Conservation (phyloP, 768 basidiomycete genomes). For the Baorangia bicolor region DNA sequence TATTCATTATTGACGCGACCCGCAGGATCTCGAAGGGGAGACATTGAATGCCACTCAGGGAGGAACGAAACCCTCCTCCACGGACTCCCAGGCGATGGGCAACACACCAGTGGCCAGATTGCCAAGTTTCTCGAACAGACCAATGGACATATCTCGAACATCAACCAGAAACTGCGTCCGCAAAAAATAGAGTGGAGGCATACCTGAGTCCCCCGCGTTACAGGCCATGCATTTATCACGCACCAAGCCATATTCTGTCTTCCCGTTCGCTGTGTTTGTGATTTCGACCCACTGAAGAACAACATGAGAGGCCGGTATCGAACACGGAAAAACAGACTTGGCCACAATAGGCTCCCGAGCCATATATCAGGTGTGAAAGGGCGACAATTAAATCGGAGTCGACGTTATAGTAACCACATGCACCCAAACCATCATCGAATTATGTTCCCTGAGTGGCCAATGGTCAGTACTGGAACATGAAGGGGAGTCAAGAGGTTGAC, state of each 20-base stretch:
- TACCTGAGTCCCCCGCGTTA: slow-evolving; percentile 51
- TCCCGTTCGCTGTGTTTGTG: slow-evolving; percentile 52
- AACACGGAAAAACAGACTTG: slow-evolving; percentile 40
- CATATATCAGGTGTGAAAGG: slow-evolving; percentile 52
- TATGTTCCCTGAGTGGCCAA: slow-evolving; percentile 53
- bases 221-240: slow-evolving; percentile 62
- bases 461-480: neutral
- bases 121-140: slow-evolving; percentile 55
- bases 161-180: neutral
- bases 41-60: slow-evolving; percentile 22
- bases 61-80: slow-evolving; percentile 39
- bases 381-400: slow-evolving; percentile 57
- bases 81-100: slow-evolving; percentile 52
- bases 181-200: slow-evolving; percentile 14
- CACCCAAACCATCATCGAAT: slow-evolving; percentile 56
- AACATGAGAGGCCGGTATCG: neutral
- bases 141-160: slow-evolving; percentile 58
- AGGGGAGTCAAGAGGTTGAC: slow-evolving; percentile 14
- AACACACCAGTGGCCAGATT: no score
- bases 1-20: slow-evolving; percentile 5
- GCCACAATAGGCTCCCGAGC: slow-evolving; percentile 54
- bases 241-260: slow-evolving; percentile 46
- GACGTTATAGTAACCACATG: slow-evolving; percentile 56
- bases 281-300: slow-evolving; percentile 51
- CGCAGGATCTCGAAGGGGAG: neutral